These are phyloP conservation scores for Lachancea lanzarotensis DNA, from an alignment of 805 yeast genomes.

Conservation along the genomic window DNA sequence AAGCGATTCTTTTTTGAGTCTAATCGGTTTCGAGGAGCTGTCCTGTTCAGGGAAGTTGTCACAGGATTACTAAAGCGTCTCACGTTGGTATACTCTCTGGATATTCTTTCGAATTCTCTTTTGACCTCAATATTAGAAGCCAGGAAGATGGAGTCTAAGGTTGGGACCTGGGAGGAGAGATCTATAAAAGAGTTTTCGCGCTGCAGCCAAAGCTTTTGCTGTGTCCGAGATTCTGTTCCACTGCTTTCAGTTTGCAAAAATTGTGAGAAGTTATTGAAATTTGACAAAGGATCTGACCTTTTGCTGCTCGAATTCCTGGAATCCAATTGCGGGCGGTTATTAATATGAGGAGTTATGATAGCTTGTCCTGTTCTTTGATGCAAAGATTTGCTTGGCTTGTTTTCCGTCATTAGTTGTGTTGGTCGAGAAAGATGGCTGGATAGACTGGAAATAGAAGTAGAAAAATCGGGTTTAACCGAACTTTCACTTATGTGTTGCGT, in stretches of 20 bases:
- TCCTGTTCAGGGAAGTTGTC: slow-evolving; percentile 52
- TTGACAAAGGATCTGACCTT: slow-evolving; percentile 4
- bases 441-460: slow-evolving; percentile 30
- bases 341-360: background rate
- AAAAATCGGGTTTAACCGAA: slow-evolving; percentile 19
- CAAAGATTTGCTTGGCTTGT: background rate
- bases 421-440: slow-evolving; percentile 27
- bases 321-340: background rate
- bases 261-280: slow-evolving; percentile 32
- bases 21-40: slow-evolving; percentile 17
- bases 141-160: slow-evolving; percentile 28
- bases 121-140: slow-evolving; percentile 52
- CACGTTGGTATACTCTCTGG: slow-evolving; percentile 66
- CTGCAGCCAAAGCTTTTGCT: slow-evolving; percentile 78
- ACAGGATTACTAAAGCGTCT: slow-evolving; percentile 67
- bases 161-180: slow-evolving; percentile 31
- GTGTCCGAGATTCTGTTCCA: slow-evolving; percentile 62
- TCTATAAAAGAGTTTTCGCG: slow-evolving; percentile 68
- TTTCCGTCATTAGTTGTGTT: slow-evolving; percentile 11
- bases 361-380: slow-evolving; percentile 1
- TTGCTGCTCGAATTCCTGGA: background rate
- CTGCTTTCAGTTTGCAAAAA: slow-evolving; percentile 35
- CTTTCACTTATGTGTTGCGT: slow-evolving; percentile 7
- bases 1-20: slow-evolving; percentile 10
- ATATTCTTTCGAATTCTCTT: slow-evolving; percentile 71